phyloP scores from a whole-genome alignment of 2,329 filamentous ascomycete genomes.

The Teratosphaeriaceae sp. region DNA sequence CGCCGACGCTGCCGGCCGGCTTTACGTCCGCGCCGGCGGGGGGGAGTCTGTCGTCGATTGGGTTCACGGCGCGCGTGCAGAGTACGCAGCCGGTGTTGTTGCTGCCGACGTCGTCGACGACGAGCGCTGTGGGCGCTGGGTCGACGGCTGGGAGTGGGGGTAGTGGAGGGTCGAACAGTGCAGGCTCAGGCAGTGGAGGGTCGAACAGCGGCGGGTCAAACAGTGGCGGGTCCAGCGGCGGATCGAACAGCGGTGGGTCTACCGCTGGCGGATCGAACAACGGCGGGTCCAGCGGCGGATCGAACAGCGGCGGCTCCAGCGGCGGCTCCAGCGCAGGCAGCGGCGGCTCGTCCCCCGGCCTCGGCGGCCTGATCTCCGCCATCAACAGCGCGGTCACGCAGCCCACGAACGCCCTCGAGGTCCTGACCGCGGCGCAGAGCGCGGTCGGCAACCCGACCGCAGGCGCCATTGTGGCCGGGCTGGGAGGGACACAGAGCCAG shows the following conservation, averaged over 20 bases:
- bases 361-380: not conserved
- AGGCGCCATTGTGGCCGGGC: slow-evolving; percentile 2
- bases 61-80: not conserved
- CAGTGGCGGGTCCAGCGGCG: not conserved
- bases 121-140: not conserved
- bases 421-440: slow-evolving; percentile 15
- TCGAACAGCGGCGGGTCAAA: not conserved
- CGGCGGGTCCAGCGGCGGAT: not conserved
- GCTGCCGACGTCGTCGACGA: not conserved
- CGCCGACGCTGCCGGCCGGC: slow-evolving; percentile 19
- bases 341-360: not conserved
- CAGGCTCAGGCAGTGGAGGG: not conserved
- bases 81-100: slow-evolving; percentile 1
- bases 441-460: slow-evolving; percentile 5
- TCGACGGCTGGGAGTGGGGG: not conserved
- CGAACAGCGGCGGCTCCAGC: not conserved
- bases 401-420: slow-evolving; percentile 16
- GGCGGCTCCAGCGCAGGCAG: not conserved
- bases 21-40: slow-evolving; percentile 6
- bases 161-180: not conserved
- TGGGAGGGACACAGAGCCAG: not conserved
- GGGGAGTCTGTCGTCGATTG: not conserved
- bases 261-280: not conserved
- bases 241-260: not conserved
- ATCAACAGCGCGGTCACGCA: not conserved